These are phyloP conservation scores for Powellomyces hirtus DNA, from an alignment of 192 early-diverging fungal species.

Conservation along the genomic window DNA sequence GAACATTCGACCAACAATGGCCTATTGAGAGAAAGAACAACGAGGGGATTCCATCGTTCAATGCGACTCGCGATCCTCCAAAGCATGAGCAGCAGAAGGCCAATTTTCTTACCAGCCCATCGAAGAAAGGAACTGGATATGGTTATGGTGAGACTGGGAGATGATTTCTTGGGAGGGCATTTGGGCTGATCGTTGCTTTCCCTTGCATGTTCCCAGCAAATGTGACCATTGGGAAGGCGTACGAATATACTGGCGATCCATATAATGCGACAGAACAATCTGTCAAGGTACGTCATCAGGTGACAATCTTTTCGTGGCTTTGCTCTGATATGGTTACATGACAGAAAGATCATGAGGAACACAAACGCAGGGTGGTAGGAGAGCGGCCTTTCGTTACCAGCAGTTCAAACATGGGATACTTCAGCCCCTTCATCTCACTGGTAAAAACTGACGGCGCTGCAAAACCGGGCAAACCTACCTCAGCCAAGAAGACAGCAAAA, in stretches of 20 bases:
- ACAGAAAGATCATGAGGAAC: conserved; percentile 37
- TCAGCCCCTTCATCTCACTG: conserved; percentile 46
- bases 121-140: conserved; percentile 56
- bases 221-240: conserved; percentile 53
- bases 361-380: conserved; percentile 45
- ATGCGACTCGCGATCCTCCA: conserved; percentile 18
- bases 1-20: conserved; percentile 60
- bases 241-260: conserved; percentile 51
- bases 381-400: conserved; percentile 45
- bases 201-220: conserved; percentile 24
- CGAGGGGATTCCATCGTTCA: conserved; percentile 12
- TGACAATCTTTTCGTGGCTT: too few species aligned
- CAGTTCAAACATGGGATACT: conserved; percentile 39
- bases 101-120: conserved; percentile 52
- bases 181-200: too few species aligned
- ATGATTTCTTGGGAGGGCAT: too few species aligned
- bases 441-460: background rate
- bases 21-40: conserved; percentile 42
- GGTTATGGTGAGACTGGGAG: conserved; percentile 38
- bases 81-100: conserved; percentile 34
- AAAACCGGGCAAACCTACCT: background rate
- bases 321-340: background rate
- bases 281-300: conserved; percentile 20
- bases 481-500: background rate
- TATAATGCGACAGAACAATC: conserved; percentile 34